A percentile compares a stretch with the other conserved stretches of the same genome.
These are phyloP conservation scores for Rosa hybrid DNA, from an alignment of 331 rosid genomes.

Conservation along the genomic window DNA sequence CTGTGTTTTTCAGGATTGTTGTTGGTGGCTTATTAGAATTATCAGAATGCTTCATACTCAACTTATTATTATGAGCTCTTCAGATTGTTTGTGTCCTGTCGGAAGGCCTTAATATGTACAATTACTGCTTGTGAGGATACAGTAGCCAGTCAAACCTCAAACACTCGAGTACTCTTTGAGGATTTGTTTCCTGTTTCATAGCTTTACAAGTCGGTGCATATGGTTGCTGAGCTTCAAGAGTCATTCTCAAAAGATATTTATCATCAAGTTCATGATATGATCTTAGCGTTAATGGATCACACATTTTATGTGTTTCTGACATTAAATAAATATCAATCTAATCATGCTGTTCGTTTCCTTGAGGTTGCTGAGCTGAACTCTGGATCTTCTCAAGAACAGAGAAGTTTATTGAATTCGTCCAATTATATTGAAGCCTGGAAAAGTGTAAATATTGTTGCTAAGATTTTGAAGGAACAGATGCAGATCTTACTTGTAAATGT, in stretches of 20 bases:
- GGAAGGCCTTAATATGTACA: slow-evolving; percentile 65
- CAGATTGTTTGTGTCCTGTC: slow-evolving; percentile 75
- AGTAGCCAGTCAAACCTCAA: slow-evolving; percentile 17
- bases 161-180: slow-evolving; percentile 38
- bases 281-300: slow-evolving; percentile 76
- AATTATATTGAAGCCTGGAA: slow-evolving; percentile 45
- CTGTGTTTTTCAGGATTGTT: slow-evolving; percentile 66
- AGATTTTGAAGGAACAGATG: slow-evolving; percentile 58
- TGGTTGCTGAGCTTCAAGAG: slow-evolving; percentile 51
- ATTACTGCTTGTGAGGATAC: slow-evolving; percentile 12
- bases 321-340: slow-evolving; percentile 56
- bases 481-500: slow-evolving; percentile 43
- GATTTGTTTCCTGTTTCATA: slow-evolving; percentile 56
- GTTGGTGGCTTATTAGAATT: slow-evolving; percentile 52
- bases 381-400: slow-evolving; percentile 36
- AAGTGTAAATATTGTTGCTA: slow-evolving; percentile 44
- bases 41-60: slow-evolving; percentile 27
- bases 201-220: slow-evolving; percentile 71
- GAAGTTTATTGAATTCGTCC: slow-evolving; percentile 42
- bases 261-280: slow-evolving; percentile 40
- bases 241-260: slow-evolving; percentile 39
- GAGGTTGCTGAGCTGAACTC: slow-evolving; percentile 39
- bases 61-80: slow-evolving; percentile 49
- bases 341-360: slow-evolving; percentile 33
- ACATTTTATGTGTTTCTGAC: slow-evolving; percentile 60